Evolutionary conservation across 2,329 filamentous ascomycete species (phyloP).

Genomic region (Didymosphaeria variabile): DNA sequence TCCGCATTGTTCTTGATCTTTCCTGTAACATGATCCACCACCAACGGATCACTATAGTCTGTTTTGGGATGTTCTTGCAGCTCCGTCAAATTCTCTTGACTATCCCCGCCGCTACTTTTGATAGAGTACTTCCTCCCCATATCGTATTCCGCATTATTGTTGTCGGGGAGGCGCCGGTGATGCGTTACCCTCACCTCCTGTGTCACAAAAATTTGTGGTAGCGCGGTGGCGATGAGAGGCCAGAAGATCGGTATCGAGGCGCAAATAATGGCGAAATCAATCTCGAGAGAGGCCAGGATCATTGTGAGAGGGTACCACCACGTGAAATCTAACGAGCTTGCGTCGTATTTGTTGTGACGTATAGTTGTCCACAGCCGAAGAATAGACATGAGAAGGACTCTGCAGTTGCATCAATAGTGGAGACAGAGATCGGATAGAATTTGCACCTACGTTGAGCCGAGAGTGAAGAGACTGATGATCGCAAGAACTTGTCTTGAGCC

Average conservation of each 20-base stretch:
- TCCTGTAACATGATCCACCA: conserved; percentile 21
- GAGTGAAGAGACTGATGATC: conserved; percentile 35
- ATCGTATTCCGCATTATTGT: conserved; percentile 28
- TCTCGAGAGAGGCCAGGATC: conserved; percentile 44
- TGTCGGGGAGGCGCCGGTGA: conserved; percentile 27
- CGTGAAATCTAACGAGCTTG: conserved; percentile 38
- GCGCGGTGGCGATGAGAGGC: conserved; percentile 40
- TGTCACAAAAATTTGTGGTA: conserved; percentile 44
- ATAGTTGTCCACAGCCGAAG: conserved; percentile 40
- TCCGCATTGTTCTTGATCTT: conserved; percentile 7
- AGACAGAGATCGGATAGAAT: not conserved
- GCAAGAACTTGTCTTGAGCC: conserved; percentile 36
- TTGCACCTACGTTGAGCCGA: conserved; percentile 36
- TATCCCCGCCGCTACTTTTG: conserved; percentile 29
- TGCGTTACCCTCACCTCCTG: conserved; percentile 44
- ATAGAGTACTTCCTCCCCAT: conserved; percentile 27
- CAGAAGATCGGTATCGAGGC: conserved; percentile 51
- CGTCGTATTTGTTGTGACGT: conserved; percentile 24
- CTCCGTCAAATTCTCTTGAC: conserved; percentile 31
- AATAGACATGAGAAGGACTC: conserved; percentile 40
- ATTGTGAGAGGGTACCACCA: conserved; percentile 41
- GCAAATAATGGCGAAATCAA: conserved; percentile 48
- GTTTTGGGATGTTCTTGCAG: conserved; percentile 12
- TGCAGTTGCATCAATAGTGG: conserved; percentile 19
- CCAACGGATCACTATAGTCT: conserved; percentile 21